Percentiles rank a stretch among this genome's conserved stretches.
Conservation (phyloP, 768 basidiomycete genomes). For the Boletus rufocinnamomeus region DNA sequence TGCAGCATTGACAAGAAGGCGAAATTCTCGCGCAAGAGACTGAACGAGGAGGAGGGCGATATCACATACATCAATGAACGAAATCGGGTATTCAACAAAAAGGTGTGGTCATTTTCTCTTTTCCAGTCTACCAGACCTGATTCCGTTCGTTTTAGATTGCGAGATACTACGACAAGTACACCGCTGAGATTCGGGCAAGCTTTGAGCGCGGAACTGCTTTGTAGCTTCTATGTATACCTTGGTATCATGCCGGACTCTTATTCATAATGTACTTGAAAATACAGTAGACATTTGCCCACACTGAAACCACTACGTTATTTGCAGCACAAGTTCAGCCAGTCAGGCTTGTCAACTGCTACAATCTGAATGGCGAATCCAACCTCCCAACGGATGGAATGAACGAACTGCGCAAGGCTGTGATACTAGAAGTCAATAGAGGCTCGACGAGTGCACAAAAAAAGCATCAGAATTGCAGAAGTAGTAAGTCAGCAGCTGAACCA, state of each 20-base stretch:
- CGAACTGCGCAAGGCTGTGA: background rate
- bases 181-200: slow-evolving; percentile 92
- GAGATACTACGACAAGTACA: slow-evolving; percentile 96
- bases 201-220: slow-evolving; percentile 97
- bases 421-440: background rate
- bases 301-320: background rate
- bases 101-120: slow-evolving; percentile 47
- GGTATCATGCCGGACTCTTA: slow-evolving; percentile 6
- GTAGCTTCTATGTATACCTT: slow-evolving; percentile 38
- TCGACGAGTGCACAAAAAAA: background rate
- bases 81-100: slow-evolving; percentile 98
- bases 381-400: background rate
- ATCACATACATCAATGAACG: slow-evolving; percentile 99
- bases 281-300: background rate
- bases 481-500: slow-evolving; percentile 43
- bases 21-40: slow-evolving; percentile 86
- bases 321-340: background rate
- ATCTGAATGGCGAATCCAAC: background rate
- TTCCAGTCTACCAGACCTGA: background rate
- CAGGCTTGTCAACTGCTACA: background rate
- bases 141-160: slow-evolving; percentile 60
- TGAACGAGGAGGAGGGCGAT: slow-evolving; percentile 92
- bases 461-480: slow-evolving; percentile 49
- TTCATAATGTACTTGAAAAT: slow-evolving; percentile 15
- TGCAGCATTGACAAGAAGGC: slow-evolving; percentile 83